Percentiles rank a stretch among this genome's conserved stretches.
Evolutionary conservation across 768 basidiomycete species (phyloP).

Genomic region (Pleurotus citrinopileatus): DNA sequence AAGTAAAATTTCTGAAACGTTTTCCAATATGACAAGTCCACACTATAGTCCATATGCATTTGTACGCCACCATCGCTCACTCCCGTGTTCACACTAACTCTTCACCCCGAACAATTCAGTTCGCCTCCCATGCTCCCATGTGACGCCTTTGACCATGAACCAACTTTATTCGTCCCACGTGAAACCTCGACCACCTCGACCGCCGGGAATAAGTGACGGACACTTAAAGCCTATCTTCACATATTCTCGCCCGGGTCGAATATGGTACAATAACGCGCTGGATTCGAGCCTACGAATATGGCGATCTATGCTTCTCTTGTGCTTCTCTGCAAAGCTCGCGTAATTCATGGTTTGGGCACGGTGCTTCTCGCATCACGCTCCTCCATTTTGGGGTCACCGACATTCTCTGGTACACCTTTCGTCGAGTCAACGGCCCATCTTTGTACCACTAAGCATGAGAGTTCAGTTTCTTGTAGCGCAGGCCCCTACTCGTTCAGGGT

Average conservation of each 20-base stretch:
- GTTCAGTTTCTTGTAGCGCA: too few relatives aligned
- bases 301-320: too few relatives aligned
- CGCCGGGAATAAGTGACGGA: not conserved
- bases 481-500: too few relatives aligned
- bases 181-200: not conserved
- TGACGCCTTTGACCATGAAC: not conserved
- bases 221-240: conserved; percentile 7
- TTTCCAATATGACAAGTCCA: conserved; percentile 4
- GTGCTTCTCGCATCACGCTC: too few relatives aligned
- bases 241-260: not conserved
- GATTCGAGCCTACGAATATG: too few relatives aligned
- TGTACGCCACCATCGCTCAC: conserved; percentile 8
- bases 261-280: too few relatives aligned
- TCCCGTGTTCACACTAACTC: conserved; percentile 2
- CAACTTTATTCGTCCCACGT: not conserved
- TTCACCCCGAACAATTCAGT: conserved; percentile 5
- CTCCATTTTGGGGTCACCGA: too few relatives aligned
- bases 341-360: too few relatives aligned
- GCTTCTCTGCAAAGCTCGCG: too few relatives aligned
- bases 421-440: not conserved
- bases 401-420: too few relatives aligned
- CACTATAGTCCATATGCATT: conserved; percentile 3
- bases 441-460: too few relatives aligned
- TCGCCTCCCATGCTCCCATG: not conserved
- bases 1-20: conserved; percentile 11